Evolutionary conservation across 768 basidiomycete genomes (phyloP).

Genomic region (Trametes punicea): DNA sequence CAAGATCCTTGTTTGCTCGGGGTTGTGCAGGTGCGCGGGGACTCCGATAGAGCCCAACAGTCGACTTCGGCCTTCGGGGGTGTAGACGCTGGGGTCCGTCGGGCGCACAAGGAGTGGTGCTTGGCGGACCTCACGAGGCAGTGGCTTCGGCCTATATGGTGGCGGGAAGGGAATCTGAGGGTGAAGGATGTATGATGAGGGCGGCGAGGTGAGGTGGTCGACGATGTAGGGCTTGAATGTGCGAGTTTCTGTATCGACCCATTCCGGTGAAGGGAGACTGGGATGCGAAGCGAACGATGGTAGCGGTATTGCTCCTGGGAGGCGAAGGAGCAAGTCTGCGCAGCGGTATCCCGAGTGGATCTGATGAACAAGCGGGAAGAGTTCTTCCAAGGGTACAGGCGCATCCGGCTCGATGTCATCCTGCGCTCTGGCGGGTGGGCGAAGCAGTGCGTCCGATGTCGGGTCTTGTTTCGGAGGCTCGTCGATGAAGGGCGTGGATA

Average conservation of each 20-base stretch:
- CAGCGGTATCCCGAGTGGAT: slow-evolving; percentile 63
- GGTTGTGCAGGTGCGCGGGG: slow-evolving; percentile 47
- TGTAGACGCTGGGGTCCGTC: slow-evolving; percentile 49
- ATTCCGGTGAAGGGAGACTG: slow-evolving; percentile 55
- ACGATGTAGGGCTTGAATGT: slow-evolving; percentile 46
- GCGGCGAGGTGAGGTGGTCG: slow-evolving; percentile 36
- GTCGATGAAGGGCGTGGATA: slow-evolving; percentile 56
- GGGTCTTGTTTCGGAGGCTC: slow-evolving; percentile 8
- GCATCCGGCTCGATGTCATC: slow-evolving; percentile 43
- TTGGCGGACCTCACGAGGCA: slow-evolving; percentile 39
- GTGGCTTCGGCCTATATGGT: slow-evolving; percentile 21
- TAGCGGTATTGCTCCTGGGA: slow-evolving; percentile 75
- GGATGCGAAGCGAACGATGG: slow-evolving; percentile 61
- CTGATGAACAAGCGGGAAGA: slow-evolving; percentile 62
- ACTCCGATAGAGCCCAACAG: slow-evolving; percentile 61
- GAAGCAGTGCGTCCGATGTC: background rate
- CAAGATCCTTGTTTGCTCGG: slow-evolving; percentile 52
- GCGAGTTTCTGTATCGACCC: slow-evolving; percentile 53
- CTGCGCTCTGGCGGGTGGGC: background rate
- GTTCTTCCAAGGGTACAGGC: slow-evolving; percentile 46
- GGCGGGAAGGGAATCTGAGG: slow-evolving; percentile 41
- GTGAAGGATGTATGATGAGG: slow-evolving; percentile 34
- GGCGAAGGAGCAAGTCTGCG: slow-evolving; percentile 64
- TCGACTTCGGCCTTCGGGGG: slow-evolving; percentile 45
- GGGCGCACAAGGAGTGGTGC: slow-evolving; percentile 73